Base-by-base conservation (phyloP, 2,329 filamentous ascomycete genomes). In the Neonectria hederae region DNA sequence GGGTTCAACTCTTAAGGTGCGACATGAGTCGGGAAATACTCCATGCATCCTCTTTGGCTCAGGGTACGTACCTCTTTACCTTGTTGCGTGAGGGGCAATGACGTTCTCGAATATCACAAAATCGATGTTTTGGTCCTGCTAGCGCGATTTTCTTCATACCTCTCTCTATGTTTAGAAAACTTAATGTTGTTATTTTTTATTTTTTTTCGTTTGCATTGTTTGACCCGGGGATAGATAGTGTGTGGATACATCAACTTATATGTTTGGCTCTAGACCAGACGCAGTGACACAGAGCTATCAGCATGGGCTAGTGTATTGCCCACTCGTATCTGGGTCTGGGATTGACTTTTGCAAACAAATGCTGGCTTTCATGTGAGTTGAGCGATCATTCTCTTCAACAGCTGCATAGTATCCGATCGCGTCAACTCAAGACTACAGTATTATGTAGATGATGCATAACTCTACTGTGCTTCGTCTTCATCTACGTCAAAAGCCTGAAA, bases 211-310 rank as follows among this genome's bases (percentile, higher is more conserved):
- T 53, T 19, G 26, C 13, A 24, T 55, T 26, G 8, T 40, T 51
- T 45, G n/a, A 14, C 55, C 43, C 19, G 26, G 61, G 22, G 26
- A 45, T 38, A 10, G 35, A 26, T 42, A 24, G 51, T 53, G 28
- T 24, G 14, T 48, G 26, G 45, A 22, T 17, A 45, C 19, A 38
- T 38, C n/a, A n/a, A n/a, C n/a, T n/a, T 5, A 35, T 35, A 53
- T 26, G 21, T 43, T 46, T 54, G 28, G n/a, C 28, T 48, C 48
- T 13, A 14, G 49, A 52, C 51, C 30, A 32, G 19, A 40, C 32
- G 57, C 57, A 60, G 40, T 49, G 46, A 51, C 32, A 21, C 43
- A 43, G 57, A 54, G 22, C 57, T 59, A 38, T 54, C 49, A 52
- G 49, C 26, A 49, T 46, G n/a, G 19, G 14, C 26, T 30, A 49